Conservation (phyloP, 495 filamentous ascomycete genomes). For the Aspergillus wentii region DNA sequence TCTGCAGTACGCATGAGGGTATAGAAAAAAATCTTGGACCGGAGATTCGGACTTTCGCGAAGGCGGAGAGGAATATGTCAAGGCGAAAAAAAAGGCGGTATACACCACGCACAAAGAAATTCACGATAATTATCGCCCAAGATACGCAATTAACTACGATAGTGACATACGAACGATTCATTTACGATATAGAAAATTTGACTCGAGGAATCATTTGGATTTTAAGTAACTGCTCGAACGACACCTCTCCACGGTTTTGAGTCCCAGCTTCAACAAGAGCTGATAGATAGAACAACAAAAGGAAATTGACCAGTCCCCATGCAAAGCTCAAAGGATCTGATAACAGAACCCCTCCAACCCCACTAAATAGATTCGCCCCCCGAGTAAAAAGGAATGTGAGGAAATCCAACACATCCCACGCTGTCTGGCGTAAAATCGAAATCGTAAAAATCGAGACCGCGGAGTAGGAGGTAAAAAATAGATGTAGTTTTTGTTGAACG, state of each 20-base stretch:
- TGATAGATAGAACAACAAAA: slow-evolving; percentile 13
- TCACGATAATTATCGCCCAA: too few species aligned
- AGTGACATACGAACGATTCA: too few species aligned
- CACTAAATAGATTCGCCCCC: slow-evolving; percentile 34
- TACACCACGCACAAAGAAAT: not conserved
- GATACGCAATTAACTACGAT: too few species aligned
- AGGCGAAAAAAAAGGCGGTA: not conserved
- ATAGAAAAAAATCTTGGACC: slow-evolving; percentile 2
- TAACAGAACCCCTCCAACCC: slow-evolving; percentile 30
- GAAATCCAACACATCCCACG: slow-evolving; percentile 5
- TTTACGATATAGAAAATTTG: too few species aligned
- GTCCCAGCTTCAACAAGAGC: slow-evolving; percentile 11
- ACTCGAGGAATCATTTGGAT: too few species aligned
- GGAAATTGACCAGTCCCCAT: slow-evolving; percentile 42
- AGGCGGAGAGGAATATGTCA: slow-evolving; percentile 4
- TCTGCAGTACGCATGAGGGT: not conserved
- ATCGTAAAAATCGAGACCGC: slow-evolving; percentile 22
- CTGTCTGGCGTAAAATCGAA: slow-evolving; percentile 18
- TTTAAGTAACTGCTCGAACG: slow-evolving; percentile 4
- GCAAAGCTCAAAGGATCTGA: slow-evolving; percentile 20
- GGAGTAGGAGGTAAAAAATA: slow-evolving; percentile 19
- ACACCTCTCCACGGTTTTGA: slow-evolving; percentile 39
- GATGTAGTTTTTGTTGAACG: slow-evolving; percentile 22
- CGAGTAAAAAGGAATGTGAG: slow-evolving; percentile 22
- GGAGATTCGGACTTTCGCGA: not conserved